These are phyloP conservation scores for Fusarium concolor DNA, from an alignment of 2,329 filamentous ascomycete genomes.

Conservation along the genomic window DNA sequence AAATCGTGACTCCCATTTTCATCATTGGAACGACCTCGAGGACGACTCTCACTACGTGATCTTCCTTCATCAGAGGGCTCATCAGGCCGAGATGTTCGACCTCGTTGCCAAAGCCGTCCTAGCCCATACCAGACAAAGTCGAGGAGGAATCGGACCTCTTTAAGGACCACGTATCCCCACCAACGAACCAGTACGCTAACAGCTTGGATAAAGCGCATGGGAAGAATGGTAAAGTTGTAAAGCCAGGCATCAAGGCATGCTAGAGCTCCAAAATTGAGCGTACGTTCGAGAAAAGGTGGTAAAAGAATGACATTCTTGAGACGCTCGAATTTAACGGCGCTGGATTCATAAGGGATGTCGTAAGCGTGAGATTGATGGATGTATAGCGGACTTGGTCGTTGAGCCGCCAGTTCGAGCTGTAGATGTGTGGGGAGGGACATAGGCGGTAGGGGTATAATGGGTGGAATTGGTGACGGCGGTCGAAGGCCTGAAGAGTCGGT, in stretches of 20 bases:
- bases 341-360: slow-evolving; percentile 87
- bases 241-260: slow-evolving; percentile 97
- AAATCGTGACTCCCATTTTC: slow-evolving; percentile 18
- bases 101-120: slow-evolving; percentile 79
- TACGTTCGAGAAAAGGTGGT: slow-evolving; percentile 83
- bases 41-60: slow-evolving; percentile 51
- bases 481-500: slow-evolving; percentile 45
- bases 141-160: slow-evolving; percentile 77
- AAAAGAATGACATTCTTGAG: slow-evolving; percentile 89
- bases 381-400: slow-evolving; percentile 72
- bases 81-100: slow-evolving; percentile 57
- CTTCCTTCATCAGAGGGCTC: slow-evolving; percentile 53
- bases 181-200: slow-evolving; percentile 80
- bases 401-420: slow-evolving; percentile 72
- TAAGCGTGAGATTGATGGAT: slow-evolving; percentile 68
- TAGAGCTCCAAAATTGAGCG: slow-evolving; percentile 87
- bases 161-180: slow-evolving; percentile 78
- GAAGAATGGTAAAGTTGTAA: slow-evolving; percentile 95
- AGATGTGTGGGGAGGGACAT: slow-evolving; percentile 75
- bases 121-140: slow-evolving; percentile 84
- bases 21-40: slow-evolving; percentile 33
- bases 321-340: slow-evolving; percentile 89
- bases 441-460: slow-evolving; percentile 70
- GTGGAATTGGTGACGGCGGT: slow-evolving; percentile 62
- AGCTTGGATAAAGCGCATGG: slow-evolving; percentile 87